Conservation (phyloP, 768 basidiomycete genomes). For the Naganishia friedmannii region DNA sequence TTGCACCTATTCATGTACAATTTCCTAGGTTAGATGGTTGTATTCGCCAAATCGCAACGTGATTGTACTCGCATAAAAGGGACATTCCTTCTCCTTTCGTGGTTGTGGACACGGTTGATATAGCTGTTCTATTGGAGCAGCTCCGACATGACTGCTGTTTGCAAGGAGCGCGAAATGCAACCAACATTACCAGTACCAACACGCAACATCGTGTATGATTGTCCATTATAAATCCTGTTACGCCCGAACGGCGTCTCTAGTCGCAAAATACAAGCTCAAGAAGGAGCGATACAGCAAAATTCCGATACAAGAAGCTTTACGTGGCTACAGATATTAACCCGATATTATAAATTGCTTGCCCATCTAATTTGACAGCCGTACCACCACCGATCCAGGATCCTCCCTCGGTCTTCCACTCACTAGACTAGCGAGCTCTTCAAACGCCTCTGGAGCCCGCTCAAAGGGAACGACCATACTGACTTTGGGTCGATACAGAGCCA, state of each 20-base stretch:
- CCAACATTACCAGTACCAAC: too few species aligned
- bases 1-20: slow-evolving; percentile 98
- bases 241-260: background rate
- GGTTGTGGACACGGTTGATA: background rate
- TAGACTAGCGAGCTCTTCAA: slow-evolving; percentile 30
- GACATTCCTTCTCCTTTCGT: background rate
- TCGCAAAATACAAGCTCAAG: slow-evolving; percentile 4
- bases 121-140: too few species aligned
- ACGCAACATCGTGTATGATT: background rate
- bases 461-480: slow-evolving; percentile 39
- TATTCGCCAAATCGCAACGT: slow-evolving; percentile 2
- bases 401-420: slow-evolving; percentile 28
- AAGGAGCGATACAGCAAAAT: background rate
- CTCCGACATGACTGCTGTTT: too few species aligned
- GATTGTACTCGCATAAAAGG: background rate
- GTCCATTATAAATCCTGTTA: background rate
- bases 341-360: background rate
- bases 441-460: slow-evolving; percentile 45
- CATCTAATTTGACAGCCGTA: slow-evolving; percentile 41
- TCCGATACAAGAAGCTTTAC: background rate
- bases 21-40: slow-evolving; percentile 72
- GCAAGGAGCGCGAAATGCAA: too few species aligned
- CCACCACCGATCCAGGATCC: slow-evolving; percentile 30
- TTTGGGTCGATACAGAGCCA: slow-evolving; percentile 40
- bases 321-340: slow-evolving; percentile 5